phyloP scores from a whole-genome alignment of 1,284 basidiomycete species.

The Cutaneotrichosporon arboriforme region DNA sequence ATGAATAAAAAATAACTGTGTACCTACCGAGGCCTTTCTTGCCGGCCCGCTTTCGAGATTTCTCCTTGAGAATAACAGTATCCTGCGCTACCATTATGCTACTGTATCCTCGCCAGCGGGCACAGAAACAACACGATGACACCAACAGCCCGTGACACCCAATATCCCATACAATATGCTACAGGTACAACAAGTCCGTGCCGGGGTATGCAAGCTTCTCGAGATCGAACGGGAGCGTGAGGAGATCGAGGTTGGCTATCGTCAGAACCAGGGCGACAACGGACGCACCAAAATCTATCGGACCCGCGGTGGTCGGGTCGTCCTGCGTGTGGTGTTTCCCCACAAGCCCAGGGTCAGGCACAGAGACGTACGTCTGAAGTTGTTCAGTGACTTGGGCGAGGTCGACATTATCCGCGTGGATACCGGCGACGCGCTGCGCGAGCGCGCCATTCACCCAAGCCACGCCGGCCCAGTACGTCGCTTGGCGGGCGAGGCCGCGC shows the following conservation, averaged over 20 bases:
- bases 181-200: background rate
- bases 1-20: too few relatives aligned
- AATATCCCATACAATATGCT: too few relatives aligned
- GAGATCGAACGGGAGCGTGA: slow-evolving; percentile 2
- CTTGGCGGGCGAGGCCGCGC: slow-evolving; percentile 19
- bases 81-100: too few relatives aligned
- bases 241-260: background rate
- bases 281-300: background rate
- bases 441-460: slow-evolving; percentile 23
- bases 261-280: background rate
- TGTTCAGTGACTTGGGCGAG: slow-evolving; percentile 18
- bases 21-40: too few relatives aligned
- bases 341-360: slow-evolving; percentile 24
- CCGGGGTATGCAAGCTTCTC: too few relatives aligned
- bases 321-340: background rate
- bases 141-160: too few relatives aligned
- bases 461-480: slow-evolving; percentile 22
- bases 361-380: slow-evolving; percentile 20
- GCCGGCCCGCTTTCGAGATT: too few relatives aligned
- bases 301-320: background rate
- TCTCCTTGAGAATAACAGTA: too few relatives aligned
- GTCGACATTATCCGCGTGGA: slow-evolving; percentile 18
- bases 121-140: too few relatives aligned
- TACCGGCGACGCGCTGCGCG: slow-evolving; percentile 19
- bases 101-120: too few relatives aligned